These are phyloP conservation scores for Kondoa subrosea DNA, from an alignment of 768 basidiomycete genomes.

Conservation along the genomic window DNA sequence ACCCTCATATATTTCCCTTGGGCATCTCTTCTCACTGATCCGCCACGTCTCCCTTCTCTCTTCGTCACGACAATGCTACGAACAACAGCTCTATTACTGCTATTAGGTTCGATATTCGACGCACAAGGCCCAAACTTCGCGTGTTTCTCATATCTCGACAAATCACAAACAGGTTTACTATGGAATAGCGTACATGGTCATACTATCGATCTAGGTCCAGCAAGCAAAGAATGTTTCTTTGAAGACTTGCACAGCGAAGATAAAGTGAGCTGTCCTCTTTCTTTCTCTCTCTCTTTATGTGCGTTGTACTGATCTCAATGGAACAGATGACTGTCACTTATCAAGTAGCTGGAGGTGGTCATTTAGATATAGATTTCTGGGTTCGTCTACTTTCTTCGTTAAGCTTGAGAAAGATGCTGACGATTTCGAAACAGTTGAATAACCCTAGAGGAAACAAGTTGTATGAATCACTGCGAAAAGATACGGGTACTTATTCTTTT, in stretches of 20 bases:
- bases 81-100: too few species aligned
- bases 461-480: conserved; percentile 64
- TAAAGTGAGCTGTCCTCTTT: conserved; percentile 45
- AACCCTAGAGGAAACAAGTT: conserved; percentile 55
- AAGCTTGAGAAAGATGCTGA: not conserved
- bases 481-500: conserved; percentile 72
- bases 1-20: too few species aligned
- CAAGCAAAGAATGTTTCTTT: conserved; percentile 85
- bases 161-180: not conserved
- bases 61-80: too few species aligned
- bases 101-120: too few species aligned
- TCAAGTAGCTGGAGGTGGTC: conserved; percentile 92
- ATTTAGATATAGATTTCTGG: conserved; percentile 95
- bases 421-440: conserved; percentile 41
- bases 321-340: conserved; percentile 94
- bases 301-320: not conserved
- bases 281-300: not conserved
- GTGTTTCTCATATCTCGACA: not conserved
- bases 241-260: conserved; percentile 82
- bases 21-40: too few species aligned
- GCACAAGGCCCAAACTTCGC: too few species aligned
- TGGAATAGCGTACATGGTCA: conserved; percentile 23
- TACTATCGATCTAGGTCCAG: conserved; percentile 44
- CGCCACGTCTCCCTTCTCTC: too few species aligned
- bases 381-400: conserved; percentile 36